Evolutionary conservation across 768 basidiomycete species (phyloP), one percentile per base, ranked within the genome.

Genomic region (Termitomyces sp.): DNA sequence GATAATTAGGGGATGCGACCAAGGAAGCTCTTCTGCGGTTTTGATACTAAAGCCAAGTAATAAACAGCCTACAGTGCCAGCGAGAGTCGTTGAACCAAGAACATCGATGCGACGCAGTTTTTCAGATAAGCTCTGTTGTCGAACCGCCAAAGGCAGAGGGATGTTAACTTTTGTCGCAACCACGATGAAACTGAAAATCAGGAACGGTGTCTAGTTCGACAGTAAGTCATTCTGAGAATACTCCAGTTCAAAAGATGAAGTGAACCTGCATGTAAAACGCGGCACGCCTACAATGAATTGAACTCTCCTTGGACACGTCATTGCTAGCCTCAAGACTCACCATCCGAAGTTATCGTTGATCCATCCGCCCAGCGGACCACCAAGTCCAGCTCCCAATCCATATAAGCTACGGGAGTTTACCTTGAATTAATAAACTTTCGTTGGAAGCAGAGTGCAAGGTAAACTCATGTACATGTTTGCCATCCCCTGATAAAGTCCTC

Each of bases 401-500:
- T 85, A 96, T 62, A 93, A 71, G 72, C 91, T 93, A 66, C 64
- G 8, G 40, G 60, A 8, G 63, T 50, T 50, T 6, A 16, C 46
- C 13, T 36, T 35, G 36, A 30, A 46, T 44, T 49, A 46, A 26
- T 8, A 7, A 40, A 36, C 7, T 14, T 35, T 38, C 40, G 10
- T 14, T 43, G 49, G 56, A 52, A 36, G 28, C 28, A 32, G 8
- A 41, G 12, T n/a, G 6, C 40, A 54, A 43, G n/a, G 18, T 44
- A 23, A 40, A 59, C n/a, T 59, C 28, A 69, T 84, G 64, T 77
- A 93, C 91, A 94, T 84, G 69, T 94, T 94, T 36, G 89, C 87
- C 78, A 93, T 80, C 57, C 95, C 95, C 71, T 98, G 96, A 68
- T 94, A 96, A 9, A 96, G 73, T 2, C 93, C 95, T 55, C 95